Base-by-base conservation (phyloP, 345 rosid genomes). In the Pistacia atlantica region DNA sequence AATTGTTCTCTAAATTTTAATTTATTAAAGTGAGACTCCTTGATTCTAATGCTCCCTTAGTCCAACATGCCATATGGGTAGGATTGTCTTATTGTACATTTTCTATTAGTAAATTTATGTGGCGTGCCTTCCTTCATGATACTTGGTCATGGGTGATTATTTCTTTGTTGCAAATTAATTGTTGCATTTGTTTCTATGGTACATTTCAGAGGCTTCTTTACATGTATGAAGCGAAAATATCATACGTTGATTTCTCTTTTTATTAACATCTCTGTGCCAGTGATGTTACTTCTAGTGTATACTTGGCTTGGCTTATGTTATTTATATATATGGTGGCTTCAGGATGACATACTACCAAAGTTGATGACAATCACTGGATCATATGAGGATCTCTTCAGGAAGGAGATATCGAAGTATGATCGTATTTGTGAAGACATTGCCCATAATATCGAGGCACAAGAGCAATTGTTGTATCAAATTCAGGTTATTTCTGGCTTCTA, bases 321-420 rank as follows among this genome's bases (percentile, higher is more conserved):
- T 65, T 74, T 75, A 45, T 73, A 33, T 84, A 69, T 75, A 42
- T 85, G 76, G 68, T 85, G 76, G 68, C 80, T 80, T 76, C 88
- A 96, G 99, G 99, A 93, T 89, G 98, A 96, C 80, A 89, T 96
- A 85, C 86, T 96, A 49, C 98, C 99, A 16, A 96, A 96, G 86
- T 84, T 96, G 88, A 96, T 96, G 99, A 90, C 97, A 63, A 81
- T 81, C 31, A 89, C 94, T 0, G 97, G 99, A 75, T 92, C 97
- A 37, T 88, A 86, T 74, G 98, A 96, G 74, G 99, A 96, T 85
- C 97, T 96, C 77, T 96, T 96, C 83, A 90, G 89, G 86, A 96
- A 92, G 86, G 99, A 96, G 84, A 86, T 93, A 77, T 83, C 93
- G 69, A 96, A 96, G 81, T 96, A 96, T 87, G 92, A 92, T 80